Conservation (phyloP, 768 basidiomycete species). For the Auriculariales sp. region DNA sequence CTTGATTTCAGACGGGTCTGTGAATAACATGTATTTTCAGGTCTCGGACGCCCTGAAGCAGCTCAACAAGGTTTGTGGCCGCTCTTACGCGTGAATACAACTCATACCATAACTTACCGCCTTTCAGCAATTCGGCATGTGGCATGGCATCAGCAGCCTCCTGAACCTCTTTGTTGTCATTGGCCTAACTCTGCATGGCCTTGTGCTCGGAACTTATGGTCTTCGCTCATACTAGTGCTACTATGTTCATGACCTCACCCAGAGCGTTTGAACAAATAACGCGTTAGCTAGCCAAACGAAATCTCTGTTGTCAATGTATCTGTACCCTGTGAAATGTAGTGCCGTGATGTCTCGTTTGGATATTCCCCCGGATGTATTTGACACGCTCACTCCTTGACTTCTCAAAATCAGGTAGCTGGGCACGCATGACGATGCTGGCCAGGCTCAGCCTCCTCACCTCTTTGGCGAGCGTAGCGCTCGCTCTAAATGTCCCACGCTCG, state of each 20-base stretch:
- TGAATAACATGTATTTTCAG: constrained; percentile 18
- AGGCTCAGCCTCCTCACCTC: not conserved
- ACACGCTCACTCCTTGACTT: too few relatives aligned
- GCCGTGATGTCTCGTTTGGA: too few relatives aligned
- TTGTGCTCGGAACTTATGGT: constrained; percentile 51
- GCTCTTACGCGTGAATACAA: not conserved
- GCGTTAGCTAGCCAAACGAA: too few relatives aligned
- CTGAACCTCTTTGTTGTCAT: constrained; percentile 49
- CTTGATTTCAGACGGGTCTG: not conserved
- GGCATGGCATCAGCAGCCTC: constrained; percentile 58
- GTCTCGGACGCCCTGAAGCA: constrained; percentile 56
- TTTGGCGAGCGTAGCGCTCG: not conserved
- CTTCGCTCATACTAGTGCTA: constrained; percentile 27
- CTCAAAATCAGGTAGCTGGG: too few relatives aligned
- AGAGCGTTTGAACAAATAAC: too few relatives aligned
- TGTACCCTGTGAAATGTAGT: too few relatives aligned
- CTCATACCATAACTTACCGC: not conserved
- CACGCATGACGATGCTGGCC: too few relatives aligned
- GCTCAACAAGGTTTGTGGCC: constrained; percentile 27
- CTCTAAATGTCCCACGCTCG: constrained; percentile 15
- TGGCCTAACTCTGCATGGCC: constrained; percentile 49
- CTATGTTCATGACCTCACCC: too few relatives aligned
- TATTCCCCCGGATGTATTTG: too few relatives aligned
- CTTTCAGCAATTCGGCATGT: constrained; percentile 33
- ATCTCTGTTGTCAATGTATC: too few relatives aligned